Base-by-base conservation (phyloP, 148 eudicot genomes). In the Persicaria maculosa region DNA sequence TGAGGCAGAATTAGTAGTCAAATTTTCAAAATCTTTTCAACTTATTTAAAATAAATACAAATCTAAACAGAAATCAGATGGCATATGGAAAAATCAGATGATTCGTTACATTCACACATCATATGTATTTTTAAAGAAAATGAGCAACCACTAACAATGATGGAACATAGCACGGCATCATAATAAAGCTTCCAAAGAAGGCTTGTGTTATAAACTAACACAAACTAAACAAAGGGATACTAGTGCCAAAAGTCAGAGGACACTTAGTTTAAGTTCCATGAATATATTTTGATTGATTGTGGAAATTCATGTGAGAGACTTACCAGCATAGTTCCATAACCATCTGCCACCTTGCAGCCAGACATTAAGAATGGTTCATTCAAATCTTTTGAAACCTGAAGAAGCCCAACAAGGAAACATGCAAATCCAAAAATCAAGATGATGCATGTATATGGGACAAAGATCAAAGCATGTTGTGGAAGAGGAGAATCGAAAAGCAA, bases 301-400 rank as follows among this genome's bases (percentile, higher is more conserved):
- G 0, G 31, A 46, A 47, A 31, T 71, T 65, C 10, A 71, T 2
- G 3, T 25, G n/a, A 25, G 31, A 44, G 57, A 15, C 59, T 76
- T 89, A 95, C 99, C 96, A 95, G 86, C 94, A 95, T 92, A 74
- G 86, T 86, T 71, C 97, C 98, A 83, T 85, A 89, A 11, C 99
- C 97, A 85, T 95, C 97, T 12, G 97, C 97, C 57, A 95, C 90
- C 86, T 95, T 95, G 86, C 97, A 92, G 47, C 99, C 99, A 76
- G 99, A 89, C 97, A 95, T 86, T 36, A 95, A 79, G 78, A 95
- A 95, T 48, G 99, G 99, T 72, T 84, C 72, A 83, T 83, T 91
- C 5, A 78, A 54, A 76, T 87, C 85, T 78, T 94, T 94, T 50
- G 81, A 44, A 76, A 90, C 91, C 98, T 94, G 81, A 25, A 71